Conservation (phyloP, 2,329 filamentous ascomycete species). For the Penicillium sp. region DNA sequence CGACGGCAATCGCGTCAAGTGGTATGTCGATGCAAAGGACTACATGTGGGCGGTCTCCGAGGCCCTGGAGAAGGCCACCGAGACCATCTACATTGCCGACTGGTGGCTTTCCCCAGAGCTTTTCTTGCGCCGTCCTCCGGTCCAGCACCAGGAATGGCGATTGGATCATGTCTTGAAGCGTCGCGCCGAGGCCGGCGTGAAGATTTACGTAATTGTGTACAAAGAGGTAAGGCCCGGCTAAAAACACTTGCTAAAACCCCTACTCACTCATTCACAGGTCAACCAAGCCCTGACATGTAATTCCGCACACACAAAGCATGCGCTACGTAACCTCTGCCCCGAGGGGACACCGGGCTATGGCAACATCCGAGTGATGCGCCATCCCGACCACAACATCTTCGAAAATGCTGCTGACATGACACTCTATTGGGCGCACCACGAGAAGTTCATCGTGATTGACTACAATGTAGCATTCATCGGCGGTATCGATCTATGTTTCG, state of each 20-base stretch:
- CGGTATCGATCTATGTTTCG: slow-evolving; percentile 92
- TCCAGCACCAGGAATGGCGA: slow-evolving; percentile 79
- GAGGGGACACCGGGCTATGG: slow-evolving; percentile 78
- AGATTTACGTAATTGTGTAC: slow-evolving; percentile 92
- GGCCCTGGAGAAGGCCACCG: slow-evolving; percentile 84
- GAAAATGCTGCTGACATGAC: slow-evolving; percentile 96
- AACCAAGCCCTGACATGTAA: slow-evolving; percentile 85
- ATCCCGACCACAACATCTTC: slow-evolving; percentile 92
- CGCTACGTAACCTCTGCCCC: slow-evolving; percentile 75
- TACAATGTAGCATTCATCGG: slow-evolving; percentile 90
- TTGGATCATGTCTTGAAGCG: slow-evolving; percentile 86
- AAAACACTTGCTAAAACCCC: too few relatives aligned
- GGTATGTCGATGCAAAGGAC: slow-evolving; percentile 94
- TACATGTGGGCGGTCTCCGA: slow-evolving; percentile 95
- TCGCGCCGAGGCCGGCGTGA: slow-evolving; percentile 86
- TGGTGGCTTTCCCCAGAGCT: slow-evolving; percentile 97
- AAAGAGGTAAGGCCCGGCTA: slow-evolving; percentile 61
- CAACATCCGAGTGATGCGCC: slow-evolving; percentile 86
- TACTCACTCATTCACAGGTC: slow-evolving; percentile 41
- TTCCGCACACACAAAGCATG: slow-evolving; percentile 88
- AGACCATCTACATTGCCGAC: slow-evolving; percentile 93
- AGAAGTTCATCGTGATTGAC: slow-evolving; percentile 96
- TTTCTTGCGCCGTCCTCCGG: slow-evolving; percentile 79
- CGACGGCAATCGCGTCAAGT: slow-evolving; percentile 85
- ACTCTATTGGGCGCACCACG: slow-evolving; percentile 97